Conservation (phyloP, 2,329 filamentous ascomycete species). For the Cucurbitaria berberidis region DNA sequence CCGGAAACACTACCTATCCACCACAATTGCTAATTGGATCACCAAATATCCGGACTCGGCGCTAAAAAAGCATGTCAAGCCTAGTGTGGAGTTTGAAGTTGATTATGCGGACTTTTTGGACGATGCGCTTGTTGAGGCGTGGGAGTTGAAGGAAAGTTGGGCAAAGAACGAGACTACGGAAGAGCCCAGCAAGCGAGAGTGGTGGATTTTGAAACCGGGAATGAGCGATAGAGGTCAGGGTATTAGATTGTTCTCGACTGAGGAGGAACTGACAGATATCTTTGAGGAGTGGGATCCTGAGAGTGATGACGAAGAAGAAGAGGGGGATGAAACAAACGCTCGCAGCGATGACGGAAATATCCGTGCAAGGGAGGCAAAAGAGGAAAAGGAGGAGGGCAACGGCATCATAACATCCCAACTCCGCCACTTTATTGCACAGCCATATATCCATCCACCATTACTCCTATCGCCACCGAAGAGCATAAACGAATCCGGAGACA, state of each 20-base stretch:
- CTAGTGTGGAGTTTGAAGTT: slow-evolving; percentile 85
- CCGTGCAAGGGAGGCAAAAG: slow-evolving; percentile 35
- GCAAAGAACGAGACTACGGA: slow-evolving; percentile 65
- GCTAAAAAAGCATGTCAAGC: slow-evolving; percentile 73
- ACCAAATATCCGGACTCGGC: slow-evolving; percentile 78
- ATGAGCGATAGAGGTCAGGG: slow-evolving; percentile 98
- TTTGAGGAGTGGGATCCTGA: slow-evolving; percentile 90
- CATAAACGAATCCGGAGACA: no score
- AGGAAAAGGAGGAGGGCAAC: slow-evolving; percentile 47
- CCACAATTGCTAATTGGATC: slow-evolving; percentile 83
- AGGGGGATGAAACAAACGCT: slow-evolving; percentile 47
- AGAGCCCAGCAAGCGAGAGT: slow-evolving; percentile 62
- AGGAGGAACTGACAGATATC: slow-evolving; percentile 81
- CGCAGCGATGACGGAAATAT: slow-evolving; percentile 42
- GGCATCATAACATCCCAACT: slow-evolving; percentile 86
- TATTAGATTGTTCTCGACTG: slow-evolving; percentile 84
- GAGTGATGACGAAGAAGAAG: slow-evolving; percentile 67
- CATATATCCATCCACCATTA: slow-evolving; percentile 87
- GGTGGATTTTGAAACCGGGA: slow-evolving; percentile 98
- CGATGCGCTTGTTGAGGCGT: slow-evolving; percentile 88
- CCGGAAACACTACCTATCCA: slow-evolving; percentile 89
- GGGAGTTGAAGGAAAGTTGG: slow-evolving; percentile 81
- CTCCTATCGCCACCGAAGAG: slow-evolving; percentile 40
- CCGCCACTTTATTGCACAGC: slow-evolving; percentile 93
- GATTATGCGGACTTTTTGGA: slow-evolving; percentile 98